These are phyloP conservation scores for Yamadazyma buinensis DNA, from an alignment of 1,139 yeast genomes.

Conservation along the genomic window DNA sequence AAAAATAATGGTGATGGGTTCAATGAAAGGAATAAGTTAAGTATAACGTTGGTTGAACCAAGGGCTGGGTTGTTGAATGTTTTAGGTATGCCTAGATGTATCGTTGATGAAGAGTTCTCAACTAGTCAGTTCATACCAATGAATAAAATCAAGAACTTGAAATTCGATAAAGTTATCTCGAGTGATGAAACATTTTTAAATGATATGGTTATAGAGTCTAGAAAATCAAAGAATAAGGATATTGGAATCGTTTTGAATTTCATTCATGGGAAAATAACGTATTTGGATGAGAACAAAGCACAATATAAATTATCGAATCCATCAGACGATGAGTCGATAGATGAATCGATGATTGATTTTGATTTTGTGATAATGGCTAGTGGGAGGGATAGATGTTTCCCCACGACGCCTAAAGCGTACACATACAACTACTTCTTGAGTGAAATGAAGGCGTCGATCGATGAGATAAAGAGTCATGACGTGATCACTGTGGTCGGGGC, in stretches of 20 bases:
- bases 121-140: slow-evolving; percentile 37
- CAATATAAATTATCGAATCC: slow-evolving; percentile 17
- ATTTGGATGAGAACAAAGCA: slow-evolving; percentile 25
- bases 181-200: slow-evolving; percentile 14
- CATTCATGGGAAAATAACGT: slow-evolving; percentile 39
- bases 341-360: slow-evolving; percentile 29
- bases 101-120: slow-evolving; percentile 47
- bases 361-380: slow-evolving; percentile 48
- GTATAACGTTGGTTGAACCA: slow-evolving; percentile 47
- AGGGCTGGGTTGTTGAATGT: slow-evolving; percentile 50
- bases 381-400: slow-evolving; percentile 53
- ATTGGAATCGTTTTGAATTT: slow-evolving; percentile 19
- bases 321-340: slow-evolving; percentile 4
- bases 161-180: slow-evolving; percentile 26
- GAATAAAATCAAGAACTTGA: slow-evolving; percentile 26
- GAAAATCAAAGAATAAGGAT: slow-evolving; percentile 15
- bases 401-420: slow-evolving; percentile 45
- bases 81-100: slow-evolving; percentile 48
- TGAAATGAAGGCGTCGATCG: slow-evolving; percentile 32
- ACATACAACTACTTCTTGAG: slow-evolving; percentile 24
- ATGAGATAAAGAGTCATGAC: slow-evolving; percentile 19
- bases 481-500: slow-evolving; percentile 42
- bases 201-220: slow-evolving; percentile 7
- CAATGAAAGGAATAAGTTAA: slow-evolving; percentile 9
- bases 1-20: slow-evolving; percentile 8